Evolutionary conservation across 805 yeast genomes (phyloP).

Genomic region (Spathaspora boniae): DNA sequence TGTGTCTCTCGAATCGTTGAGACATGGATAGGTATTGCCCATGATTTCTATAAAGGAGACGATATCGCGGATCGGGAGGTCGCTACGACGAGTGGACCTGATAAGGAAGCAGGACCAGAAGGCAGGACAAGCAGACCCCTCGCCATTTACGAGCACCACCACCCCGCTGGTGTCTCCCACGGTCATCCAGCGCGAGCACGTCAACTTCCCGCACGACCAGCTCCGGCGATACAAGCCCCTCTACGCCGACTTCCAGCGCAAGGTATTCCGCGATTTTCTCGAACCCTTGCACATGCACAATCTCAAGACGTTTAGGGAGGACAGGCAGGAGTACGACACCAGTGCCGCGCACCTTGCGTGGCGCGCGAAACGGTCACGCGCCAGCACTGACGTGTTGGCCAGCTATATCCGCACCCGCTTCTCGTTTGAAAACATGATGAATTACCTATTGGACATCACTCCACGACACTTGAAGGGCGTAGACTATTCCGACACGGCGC

Average conservation of each 20-base stretch:
- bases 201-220: neutral
- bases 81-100: slow-evolving; percentile 23
- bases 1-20: neutral
- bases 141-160: neutral
- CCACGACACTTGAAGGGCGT: slow-evolving; percentile 25
- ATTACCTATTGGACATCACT: slow-evolving; percentile 25
- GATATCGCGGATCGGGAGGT: slow-evolving; percentile 30
- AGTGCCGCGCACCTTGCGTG: slow-evolving; percentile 25
- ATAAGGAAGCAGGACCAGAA: neutral
- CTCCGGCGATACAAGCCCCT: slow-evolving; percentile 4
- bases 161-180: neutral
- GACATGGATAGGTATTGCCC: neutral
- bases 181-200: neutral
- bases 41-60: slow-evolving; percentile 34
- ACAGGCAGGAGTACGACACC: slow-evolving; percentile 19
- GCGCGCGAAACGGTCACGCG: slow-evolving; percentile 15
- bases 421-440: slow-evolving; percentile 31
- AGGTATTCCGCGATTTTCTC: slow-evolving; percentile 29
- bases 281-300: slow-evolving; percentile 31
- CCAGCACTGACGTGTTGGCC: slow-evolving; percentile 18
- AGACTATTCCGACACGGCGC: slow-evolving; percentile 11
- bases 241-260: slow-evolving; percentile 17
- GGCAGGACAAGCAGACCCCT: neutral
- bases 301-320: slow-evolving; percentile 28
- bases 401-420: slow-evolving; percentile 25